phyloP scores from a whole-genome alignment of 371 early-diverging fungal genomes.

The Cokeromyces recurvatus region DNA sequence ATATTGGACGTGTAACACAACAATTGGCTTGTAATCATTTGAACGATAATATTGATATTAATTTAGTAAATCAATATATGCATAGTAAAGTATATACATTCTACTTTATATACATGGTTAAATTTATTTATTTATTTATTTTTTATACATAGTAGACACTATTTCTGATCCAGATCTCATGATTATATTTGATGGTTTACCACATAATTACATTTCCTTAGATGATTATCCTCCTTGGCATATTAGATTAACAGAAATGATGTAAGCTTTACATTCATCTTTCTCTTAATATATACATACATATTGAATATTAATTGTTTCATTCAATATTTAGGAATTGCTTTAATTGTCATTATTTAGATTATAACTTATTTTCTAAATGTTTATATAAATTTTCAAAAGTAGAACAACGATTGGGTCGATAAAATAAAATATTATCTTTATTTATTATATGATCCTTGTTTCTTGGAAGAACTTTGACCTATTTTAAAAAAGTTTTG shows the following conservation, averaged over 20 bases:
- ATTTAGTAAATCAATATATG: slow-evolving; percentile 27
- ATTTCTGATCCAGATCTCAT: slow-evolving; percentile 57
- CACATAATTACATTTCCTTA: slow-evolving; percentile 48
- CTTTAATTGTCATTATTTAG: slow-evolving; percentile 19
- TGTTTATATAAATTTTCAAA: slow-evolving; percentile 45
- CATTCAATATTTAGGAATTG: slow-evolving; percentile 13
- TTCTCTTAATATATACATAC: no score
- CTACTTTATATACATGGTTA: background rate
- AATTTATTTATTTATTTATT: background rate
- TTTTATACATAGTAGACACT: slow-evolving; percentile 7
- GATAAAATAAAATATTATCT: slow-evolving; percentile 15
- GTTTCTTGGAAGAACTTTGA: no score
- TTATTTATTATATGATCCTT: no score
- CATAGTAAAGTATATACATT: slow-evolving; percentile 20
- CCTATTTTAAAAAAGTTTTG: no score
- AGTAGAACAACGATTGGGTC: slow-evolving; percentile 51
- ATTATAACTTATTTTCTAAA: slow-evolving; percentile 42
- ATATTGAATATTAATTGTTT: background rate
- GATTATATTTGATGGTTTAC: slow-evolving; percentile 53
- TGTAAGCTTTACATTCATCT: slow-evolving; percentile 30
- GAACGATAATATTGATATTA: slow-evolving; percentile 24
- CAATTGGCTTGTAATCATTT: slow-evolving; percentile 13
- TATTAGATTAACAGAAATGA: slow-evolving; percentile 54
- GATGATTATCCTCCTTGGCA: slow-evolving; percentile 67
- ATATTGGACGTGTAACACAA: slow-evolving; percentile 23